Evolutionary conservation across 2,329 filamentous ascomycete species (phyloP), one percentile per base, ranked within the genome.

Genomic region (Aspergillus fischeri): DNA sequence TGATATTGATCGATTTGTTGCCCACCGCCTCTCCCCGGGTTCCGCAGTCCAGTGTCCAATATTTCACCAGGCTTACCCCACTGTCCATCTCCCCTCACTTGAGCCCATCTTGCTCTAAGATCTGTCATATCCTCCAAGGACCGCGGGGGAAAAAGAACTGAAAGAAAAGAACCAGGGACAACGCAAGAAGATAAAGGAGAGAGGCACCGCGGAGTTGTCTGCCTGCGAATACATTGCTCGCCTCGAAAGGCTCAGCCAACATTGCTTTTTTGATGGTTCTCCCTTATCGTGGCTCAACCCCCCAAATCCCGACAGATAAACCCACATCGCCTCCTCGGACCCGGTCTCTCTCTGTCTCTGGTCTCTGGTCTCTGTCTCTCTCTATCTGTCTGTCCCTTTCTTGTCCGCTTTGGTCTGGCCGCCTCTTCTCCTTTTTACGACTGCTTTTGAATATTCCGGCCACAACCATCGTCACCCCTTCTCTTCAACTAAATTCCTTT

Each of bases 401-500:
- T 20, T 25, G 44, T 21, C 24, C 25, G 24, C 9, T 44, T 8
- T 45, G 44, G 44, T 54, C 55, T 55, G 50, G 50, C 53, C 52
- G 35, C 48, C 55, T 59, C 42, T 55, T 49, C 53, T 44, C n/a
- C 47, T 47, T 48, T 49, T 41, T 49, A 47, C 51, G 50, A 45
- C 41, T 38, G 38, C 51, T 25, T 57, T 44, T 49, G 28, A 9
- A 29, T 29, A 52, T n/a, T 17, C 14, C 5, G 14, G 32, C 32
- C 32, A 17, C 14, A 38, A 38, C 14, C 32, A 17, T 17, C 32
- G 14, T 35, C 32, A 35, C 32, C 2, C 2, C 11, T 35, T 35
- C 11, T 38, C 32, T 38, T 38, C 32, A 7, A 38, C 32, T 7
- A n/a, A 38, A 55, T 49, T 44, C 54, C 63, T 65, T 63, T 64